Evolutionary conservation across 2,329 filamentous ascomycete genomes (phyloP).

Genomic region (Cladophialophora psammophila): DNA sequence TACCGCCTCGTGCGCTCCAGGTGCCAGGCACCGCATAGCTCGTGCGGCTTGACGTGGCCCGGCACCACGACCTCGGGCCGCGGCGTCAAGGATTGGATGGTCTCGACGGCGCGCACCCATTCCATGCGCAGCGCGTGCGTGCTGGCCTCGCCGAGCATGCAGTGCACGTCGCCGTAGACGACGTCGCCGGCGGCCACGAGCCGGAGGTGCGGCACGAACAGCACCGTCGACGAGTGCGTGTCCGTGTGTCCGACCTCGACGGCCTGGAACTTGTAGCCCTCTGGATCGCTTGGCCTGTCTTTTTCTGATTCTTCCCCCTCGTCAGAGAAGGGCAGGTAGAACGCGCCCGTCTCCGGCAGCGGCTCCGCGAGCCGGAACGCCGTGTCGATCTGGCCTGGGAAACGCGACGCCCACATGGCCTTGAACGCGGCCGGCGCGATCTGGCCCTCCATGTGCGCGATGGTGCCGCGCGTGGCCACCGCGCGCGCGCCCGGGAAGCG

Average conservation of each 20-base stretch:
- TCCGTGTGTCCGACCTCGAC: slow-evolving; percentile 44
- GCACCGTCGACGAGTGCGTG: slow-evolving; percentile 46
- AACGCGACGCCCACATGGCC: slow-evolving; percentile 18
- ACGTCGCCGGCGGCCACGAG: slow-evolving; percentile 51
- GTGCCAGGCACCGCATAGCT: slow-evolving; percentile 43
- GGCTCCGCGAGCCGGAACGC: slow-evolving; percentile 19
- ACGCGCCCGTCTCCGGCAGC: slow-evolving; percentile 10
- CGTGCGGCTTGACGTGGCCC: slow-evolving; percentile 43
- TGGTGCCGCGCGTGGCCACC: slow-evolving; percentile 37
- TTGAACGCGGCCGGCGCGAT: slow-evolving; percentile 17
- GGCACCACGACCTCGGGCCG: slow-evolving; percentile 43
- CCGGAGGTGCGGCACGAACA: slow-evolving; percentile 47
- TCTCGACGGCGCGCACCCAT: slow-evolving; percentile 47
- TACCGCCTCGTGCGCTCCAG: slow-evolving; percentile 43
- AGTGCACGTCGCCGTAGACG: slow-evolving; percentile 50
- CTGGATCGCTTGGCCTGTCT: background rate
- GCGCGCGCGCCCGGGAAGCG: slow-evolving; percentile 43
- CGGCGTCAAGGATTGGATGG: slow-evolving; percentile 45
- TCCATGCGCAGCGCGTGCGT: slow-evolving; percentile 44
- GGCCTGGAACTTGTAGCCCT: slow-evolving; percentile 34
- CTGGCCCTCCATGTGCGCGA: slow-evolving; percentile 39
- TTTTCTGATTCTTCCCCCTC: background rate
- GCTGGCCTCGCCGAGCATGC: slow-evolving; percentile 47
- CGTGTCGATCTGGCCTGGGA: slow-evolving; percentile 20
- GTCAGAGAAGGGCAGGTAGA: background rate